Evolutionary conservation across 352 stramenopile genomes (phyloP).

Genomic region (Pythium biforme): DNA sequence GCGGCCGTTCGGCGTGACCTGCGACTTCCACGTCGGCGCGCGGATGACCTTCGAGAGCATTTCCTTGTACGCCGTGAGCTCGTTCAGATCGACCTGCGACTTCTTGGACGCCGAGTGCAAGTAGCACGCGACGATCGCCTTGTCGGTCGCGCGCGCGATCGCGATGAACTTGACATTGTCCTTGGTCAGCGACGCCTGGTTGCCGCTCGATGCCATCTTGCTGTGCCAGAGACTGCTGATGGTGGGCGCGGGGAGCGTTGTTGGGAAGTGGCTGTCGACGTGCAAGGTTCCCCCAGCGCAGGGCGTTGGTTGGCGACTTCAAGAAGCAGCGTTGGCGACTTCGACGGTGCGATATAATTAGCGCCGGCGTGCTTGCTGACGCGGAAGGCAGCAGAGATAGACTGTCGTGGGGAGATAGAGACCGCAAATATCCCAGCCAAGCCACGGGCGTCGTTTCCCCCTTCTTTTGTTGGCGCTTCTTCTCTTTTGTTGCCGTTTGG

Average conservation of each 20-base stretch:
- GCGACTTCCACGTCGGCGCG: constrained; percentile 81
- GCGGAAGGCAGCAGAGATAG: neutral
- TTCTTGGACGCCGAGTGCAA: constrained; percentile 56
- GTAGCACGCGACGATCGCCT: constrained; percentile 78
- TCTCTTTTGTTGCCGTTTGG: constrained; percentile 15
- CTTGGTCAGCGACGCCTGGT: constrained; percentile 45
- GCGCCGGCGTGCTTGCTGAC: neutral
- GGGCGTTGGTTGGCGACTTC: too few species aligned
- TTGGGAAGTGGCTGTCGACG: neutral
- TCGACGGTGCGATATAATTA: neutral
- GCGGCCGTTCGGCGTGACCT: constrained; percentile 82
- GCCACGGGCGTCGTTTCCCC: too few species aligned
- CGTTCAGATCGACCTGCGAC: constrained; percentile 48
- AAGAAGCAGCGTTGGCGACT: too few species aligned
- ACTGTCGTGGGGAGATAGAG: neutral
- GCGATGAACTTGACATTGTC: constrained; percentile 87
- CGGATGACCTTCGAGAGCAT: constrained; percentile 84
- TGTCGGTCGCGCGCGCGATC: constrained; percentile 78
- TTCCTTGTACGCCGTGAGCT: constrained; percentile 67
- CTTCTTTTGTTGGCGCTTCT: neutral
- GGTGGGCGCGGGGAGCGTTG: neutral
- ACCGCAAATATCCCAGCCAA: too few species aligned
- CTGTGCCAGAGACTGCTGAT: neutral
- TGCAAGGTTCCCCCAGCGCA: neutral
- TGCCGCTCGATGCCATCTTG: constrained; percentile 23